These are phyloP conservation scores for Fusarium sp. DNA, from an alignment of 2,329 filamentous ascomycete species.

Conservation along the genomic window DNA sequence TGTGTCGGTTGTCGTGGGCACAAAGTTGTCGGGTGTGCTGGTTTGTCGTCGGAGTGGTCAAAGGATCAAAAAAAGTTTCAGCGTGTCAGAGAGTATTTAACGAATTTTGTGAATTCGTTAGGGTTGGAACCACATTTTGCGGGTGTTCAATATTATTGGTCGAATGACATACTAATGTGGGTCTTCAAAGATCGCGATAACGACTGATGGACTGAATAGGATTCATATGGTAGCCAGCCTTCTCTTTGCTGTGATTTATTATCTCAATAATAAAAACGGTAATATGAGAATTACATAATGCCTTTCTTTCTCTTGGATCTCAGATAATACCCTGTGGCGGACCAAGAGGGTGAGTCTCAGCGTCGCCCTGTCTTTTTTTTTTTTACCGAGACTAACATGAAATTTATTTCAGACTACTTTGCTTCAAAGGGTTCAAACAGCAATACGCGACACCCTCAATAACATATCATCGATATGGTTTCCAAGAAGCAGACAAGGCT, in stretches of 20 bases:
- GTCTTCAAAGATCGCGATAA: slow-evolving; percentile 1
- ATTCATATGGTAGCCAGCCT: background rate
- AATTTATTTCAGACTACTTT: slow-evolving; percentile 20
- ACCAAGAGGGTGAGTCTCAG: slow-evolving; percentile 6
- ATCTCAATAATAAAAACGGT: background rate
- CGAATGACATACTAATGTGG: too few relatives aligned
- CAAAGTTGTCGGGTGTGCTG: slow-evolving; percentile 45
- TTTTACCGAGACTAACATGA: slow-evolving; percentile 30
- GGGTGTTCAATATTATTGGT: background rate
- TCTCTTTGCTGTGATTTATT: background rate
- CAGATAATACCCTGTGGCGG: background rate
- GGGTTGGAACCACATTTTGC: slow-evolving; percentile 16
- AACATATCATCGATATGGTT: slow-evolving; percentile 55
- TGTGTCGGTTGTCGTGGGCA: slow-evolving; percentile 48
- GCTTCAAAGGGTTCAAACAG: slow-evolving; percentile 1
- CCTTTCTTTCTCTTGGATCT: too few relatives aligned
- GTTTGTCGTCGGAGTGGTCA: slow-evolving; percentile 44
- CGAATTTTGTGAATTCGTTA: slow-evolving; percentile 32
- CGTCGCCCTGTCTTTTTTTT: background rate
- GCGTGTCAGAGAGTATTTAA: background rate
- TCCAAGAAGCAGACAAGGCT: slow-evolving; percentile 58
- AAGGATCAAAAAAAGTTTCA: slow-evolving; percentile 37
- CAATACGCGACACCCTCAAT: background rate
- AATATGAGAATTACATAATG: background rate
- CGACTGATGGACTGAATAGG: background rate